Evolutionary conservation across 257 asterid species (phyloP).

Genomic region (Capsicum rhomboideum): DNA sequence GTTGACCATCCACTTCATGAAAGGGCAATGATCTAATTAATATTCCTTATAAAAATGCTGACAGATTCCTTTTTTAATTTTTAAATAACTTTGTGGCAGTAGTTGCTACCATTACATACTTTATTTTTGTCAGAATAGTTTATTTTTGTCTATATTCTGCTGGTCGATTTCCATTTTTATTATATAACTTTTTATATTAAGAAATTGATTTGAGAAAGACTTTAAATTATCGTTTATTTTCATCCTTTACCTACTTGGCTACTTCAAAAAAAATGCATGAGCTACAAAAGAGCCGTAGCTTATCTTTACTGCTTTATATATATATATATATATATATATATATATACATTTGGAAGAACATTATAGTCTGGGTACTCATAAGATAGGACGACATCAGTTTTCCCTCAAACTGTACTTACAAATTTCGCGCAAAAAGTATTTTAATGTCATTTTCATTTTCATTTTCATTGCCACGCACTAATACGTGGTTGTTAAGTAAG

Average conservation of each 20-base stretch:
- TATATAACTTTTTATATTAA: neutral
- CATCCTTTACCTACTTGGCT: neutral
- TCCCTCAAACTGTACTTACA: neutral
- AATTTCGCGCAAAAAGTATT: neutral
- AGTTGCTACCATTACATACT: neutral
- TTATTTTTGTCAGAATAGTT: neutral
- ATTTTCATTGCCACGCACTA: no score
- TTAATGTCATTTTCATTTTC: neutral
- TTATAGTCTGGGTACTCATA: neutral
- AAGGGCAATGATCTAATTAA: neutral
- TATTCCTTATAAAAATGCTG: neutral
- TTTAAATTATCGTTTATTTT: neutral
- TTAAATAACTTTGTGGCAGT: neutral
- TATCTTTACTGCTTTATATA: no score
- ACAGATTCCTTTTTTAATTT: neutral
- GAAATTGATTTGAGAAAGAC: neutral
- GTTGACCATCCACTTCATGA: neutral
- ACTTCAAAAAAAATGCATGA: no score
- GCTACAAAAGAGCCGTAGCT: neutral
- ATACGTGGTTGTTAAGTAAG: no score
- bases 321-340: no score
- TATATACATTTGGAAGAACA: fast-evolving
- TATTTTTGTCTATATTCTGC: neutral
- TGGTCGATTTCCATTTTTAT: neutral
- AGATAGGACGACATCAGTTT: fast-evolving